These are phyloP conservation scores for Populus tomentosa DNA, from an alignment of 441 rosid species.

Conservation along the genomic window DNA sequence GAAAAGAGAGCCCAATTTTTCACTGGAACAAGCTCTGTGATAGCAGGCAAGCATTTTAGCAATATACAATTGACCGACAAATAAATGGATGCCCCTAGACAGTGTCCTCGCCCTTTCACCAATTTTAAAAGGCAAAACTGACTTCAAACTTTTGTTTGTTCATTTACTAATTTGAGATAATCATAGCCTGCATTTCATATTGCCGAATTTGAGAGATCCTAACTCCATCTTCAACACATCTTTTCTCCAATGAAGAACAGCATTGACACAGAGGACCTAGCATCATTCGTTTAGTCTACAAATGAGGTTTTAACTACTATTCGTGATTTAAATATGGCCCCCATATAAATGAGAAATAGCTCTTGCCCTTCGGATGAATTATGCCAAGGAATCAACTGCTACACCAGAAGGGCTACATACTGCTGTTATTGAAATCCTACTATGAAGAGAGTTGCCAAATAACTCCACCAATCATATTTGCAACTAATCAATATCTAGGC, in stretches of 20 bases:
- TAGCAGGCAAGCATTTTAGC: background rate
- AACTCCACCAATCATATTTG: background rate
- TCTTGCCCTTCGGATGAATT: background rate
- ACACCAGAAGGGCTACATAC: background rate
- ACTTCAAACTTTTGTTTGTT: background rate
- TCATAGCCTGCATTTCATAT: background rate
- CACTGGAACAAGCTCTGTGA: too few species aligned
- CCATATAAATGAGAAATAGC: background rate
- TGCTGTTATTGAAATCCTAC: background rate
- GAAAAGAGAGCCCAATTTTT: too few species aligned
- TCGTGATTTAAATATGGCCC: background rate
- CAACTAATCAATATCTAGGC: background rate
- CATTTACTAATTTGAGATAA: too few species aligned
- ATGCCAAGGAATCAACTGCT: background rate
- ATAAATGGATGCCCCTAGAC: background rate
- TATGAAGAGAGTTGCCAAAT: background rate
- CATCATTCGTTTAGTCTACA: background rate
- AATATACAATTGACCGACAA: background rate
- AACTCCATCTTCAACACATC: background rate
- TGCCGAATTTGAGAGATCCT: background rate
- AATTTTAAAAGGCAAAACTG: background rate
- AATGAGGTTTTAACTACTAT: background rate
- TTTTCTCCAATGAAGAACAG: background rate
- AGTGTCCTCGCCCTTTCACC: background rate
- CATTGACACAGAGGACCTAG: background rate